Conservation (phyloP, 23 red algal species). For the Gracilaria gracilis region DNA sequence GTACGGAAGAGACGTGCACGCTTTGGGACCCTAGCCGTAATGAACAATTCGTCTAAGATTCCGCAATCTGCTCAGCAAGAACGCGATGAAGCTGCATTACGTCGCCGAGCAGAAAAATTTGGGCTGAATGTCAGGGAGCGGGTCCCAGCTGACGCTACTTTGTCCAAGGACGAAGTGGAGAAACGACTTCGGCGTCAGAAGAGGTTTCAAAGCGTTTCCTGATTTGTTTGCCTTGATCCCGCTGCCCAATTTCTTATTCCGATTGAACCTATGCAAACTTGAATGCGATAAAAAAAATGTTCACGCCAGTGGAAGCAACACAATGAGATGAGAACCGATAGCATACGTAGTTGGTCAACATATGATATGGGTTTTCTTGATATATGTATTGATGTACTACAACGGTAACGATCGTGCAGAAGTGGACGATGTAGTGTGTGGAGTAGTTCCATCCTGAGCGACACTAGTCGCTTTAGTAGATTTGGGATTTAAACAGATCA, state of each 20-base stretch:
- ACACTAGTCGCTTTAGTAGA: neutral
- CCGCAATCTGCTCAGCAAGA: neutral
- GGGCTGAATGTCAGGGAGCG: neutral
- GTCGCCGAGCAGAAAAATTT: constrained; percentile 48
- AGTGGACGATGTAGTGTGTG: neutral
- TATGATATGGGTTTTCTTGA: too few species aligned
- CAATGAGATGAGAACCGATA: neutral
- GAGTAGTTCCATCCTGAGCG: neutral
- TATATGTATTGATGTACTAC: neutral
- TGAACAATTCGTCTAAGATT: constrained; percentile 24
- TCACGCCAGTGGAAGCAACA: neutral
- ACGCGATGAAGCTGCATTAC: constrained; percentile 11
- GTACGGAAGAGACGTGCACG: constrained; percentile 41
- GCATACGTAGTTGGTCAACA: neutral
- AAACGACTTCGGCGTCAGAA: constrained; percentile 45
- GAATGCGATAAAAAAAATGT: neutral
- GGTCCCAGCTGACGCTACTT: neutral
- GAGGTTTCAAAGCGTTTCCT: constrained; percentile 50
- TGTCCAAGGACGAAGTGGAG: constrained; percentile 47
- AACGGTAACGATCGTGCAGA: neutral
- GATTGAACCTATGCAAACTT: neutral
- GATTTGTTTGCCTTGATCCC: constrained; percentile 2
- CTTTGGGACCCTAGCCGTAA: constrained; percentile 22
- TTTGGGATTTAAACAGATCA: neutral
- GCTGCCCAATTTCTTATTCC: constrained; percentile 14